Conservation (phyloP, 108 stramenopile species). For the Fragilaria crotonensis region DNA sequence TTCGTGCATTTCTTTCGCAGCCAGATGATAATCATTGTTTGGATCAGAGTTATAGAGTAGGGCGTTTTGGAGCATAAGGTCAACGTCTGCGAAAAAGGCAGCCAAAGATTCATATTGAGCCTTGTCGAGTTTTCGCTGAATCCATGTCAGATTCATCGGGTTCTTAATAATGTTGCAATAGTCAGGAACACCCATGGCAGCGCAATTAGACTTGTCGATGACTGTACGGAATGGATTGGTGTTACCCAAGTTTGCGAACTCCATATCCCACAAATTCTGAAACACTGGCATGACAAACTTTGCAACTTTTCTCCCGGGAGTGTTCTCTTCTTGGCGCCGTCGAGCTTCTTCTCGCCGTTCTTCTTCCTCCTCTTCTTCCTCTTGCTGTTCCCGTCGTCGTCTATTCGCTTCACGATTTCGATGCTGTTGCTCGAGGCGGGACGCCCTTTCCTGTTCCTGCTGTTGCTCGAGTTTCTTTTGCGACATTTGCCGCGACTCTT, state of each 20-base stretch:
- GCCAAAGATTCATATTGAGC: slow-evolving; percentile 47
- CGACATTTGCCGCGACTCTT: slow-evolving; percentile 7
- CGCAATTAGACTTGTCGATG: slow-evolving; percentile 64
- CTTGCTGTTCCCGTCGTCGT: slow-evolving; percentile 17
- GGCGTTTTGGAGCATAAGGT: slow-evolving; percentile 68
- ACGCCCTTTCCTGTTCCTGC: neutral
- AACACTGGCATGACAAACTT: slow-evolving; percentile 38
- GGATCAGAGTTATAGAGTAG: slow-evolving; percentile 62
- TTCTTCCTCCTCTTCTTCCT: slow-evolving; percentile 26
- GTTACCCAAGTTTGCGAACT: slow-evolving; percentile 50
- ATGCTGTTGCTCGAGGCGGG: neutral
- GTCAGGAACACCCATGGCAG: slow-evolving; percentile 63
- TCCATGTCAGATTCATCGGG: slow-evolving; percentile 70
- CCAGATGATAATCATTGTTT: slow-evolving; percentile 63
- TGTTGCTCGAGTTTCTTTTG: neutral
- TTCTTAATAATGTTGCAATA: slow-evolving; percentile 71
- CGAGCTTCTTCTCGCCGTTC: slow-evolving; percentile 32
- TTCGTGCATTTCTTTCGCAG: slow-evolving; percentile 62
- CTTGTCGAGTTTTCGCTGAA: slow-evolving; percentile 60
- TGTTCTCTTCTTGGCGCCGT: slow-evolving; percentile 21
- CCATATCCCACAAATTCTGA: slow-evolving; percentile 68
- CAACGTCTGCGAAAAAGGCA: slow-evolving; percentile 69
- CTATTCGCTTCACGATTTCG: slow-evolving; percentile 13
- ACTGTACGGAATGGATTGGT: slow-evolving; percentile 82
- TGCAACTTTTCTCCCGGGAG: slow-evolving; percentile 19